Evolutionary conservation across 768 basidiomycete species (phyloP), one percentile per base, ranked within the genome.

Genomic region (Boletus pseudopeckii): DNA sequence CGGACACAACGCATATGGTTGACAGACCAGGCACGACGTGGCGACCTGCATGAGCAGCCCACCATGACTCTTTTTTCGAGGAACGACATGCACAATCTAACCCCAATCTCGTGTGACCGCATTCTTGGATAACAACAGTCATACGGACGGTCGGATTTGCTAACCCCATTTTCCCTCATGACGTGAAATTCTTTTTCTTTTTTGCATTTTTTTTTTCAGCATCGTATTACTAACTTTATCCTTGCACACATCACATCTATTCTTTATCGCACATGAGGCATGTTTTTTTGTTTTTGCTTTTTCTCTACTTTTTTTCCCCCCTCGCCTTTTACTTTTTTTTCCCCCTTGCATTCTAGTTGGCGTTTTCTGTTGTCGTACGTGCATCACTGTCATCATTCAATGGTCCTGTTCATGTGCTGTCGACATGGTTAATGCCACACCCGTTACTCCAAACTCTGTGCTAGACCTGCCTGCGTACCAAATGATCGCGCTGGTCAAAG

Each of bases 1-100:
- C 74, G 28, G 75, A 72, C 24, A 50, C 69, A 30, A 68, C 75
- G 22, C 74, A 76, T 44, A 77, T 78, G 75, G 67, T 71, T 18
- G 76, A 77, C 55, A 70, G 73, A 50, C 64, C 74, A n/a, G 69
- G 62, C 52, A 48, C 62, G 42, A 59, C 69, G 51, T 76, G 70
- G 77, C 66, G 72, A 40, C 74, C 71, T 59, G 71, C 68, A 56
- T 77, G 71, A 76, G 2, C 38, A 9, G 28, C 28, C 8, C 28
- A 37, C 4, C 26, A 40, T 13, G 42, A 15, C 11, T 7, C 24
- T 15, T 22, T 41, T 34, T 38, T 45, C 14, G 28, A 56, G 5
- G 10, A 57, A 36, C 20, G 28, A 47, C 39, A 13, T 28, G 7
- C 3, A 15, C 20, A 26, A 5, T 40, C 47, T 43, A 45, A 45